Percentiles rank a stretch among this genome's conserved stretches.
Conservation (phyloP, 148 eudicot genomes). For the Silene latifolia region DNA sequence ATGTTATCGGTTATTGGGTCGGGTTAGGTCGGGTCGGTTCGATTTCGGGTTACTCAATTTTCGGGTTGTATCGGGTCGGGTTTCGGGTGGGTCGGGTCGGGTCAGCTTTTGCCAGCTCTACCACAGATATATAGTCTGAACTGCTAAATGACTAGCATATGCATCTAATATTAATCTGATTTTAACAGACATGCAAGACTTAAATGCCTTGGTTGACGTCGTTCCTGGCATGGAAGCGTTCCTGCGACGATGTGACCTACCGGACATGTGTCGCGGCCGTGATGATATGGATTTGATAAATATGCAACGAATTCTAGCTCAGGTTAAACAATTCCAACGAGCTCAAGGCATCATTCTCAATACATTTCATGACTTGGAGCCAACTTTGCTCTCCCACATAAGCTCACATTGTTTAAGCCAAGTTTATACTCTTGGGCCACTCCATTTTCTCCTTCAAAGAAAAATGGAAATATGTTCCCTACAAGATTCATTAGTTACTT, state of each 20-base stretch:
- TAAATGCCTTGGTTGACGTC: slow-evolving; percentile 6
- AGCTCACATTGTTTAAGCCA: slow-evolving; percentile 9
- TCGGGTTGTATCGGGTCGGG: too few species aligned
- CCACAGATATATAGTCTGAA: too few species aligned
- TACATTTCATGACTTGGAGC: slow-evolving; percentile 28
- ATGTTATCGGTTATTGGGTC: too few species aligned
- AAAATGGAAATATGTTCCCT: neutral
- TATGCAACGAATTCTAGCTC: neutral
- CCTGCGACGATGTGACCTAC: slow-evolving; percentile 22
- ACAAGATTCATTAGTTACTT: neutral
- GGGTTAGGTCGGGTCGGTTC: too few species aligned
- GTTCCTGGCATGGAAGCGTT: slow-evolving; percentile 26
- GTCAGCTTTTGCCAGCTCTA: too few species aligned
- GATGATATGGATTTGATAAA: neutral
- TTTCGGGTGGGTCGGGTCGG: too few species aligned
- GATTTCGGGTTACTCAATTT: too few species aligned
- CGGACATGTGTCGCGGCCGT: slow-evolving; percentile 17
- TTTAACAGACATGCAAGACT: neutral
- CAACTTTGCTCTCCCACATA: slow-evolving; percentile 13
- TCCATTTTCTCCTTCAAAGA: slow-evolving; percentile 14
- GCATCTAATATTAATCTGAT: neutral
- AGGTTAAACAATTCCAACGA: slow-evolving; percentile 1
- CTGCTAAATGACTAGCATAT: too few species aligned
- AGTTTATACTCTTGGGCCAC: slow-evolving; percentile 26
- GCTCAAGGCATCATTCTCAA: slow-evolving; percentile 31